Base-by-base conservation (phyloP, 345 rosid species). In the Sonneratia alba region DNA sequence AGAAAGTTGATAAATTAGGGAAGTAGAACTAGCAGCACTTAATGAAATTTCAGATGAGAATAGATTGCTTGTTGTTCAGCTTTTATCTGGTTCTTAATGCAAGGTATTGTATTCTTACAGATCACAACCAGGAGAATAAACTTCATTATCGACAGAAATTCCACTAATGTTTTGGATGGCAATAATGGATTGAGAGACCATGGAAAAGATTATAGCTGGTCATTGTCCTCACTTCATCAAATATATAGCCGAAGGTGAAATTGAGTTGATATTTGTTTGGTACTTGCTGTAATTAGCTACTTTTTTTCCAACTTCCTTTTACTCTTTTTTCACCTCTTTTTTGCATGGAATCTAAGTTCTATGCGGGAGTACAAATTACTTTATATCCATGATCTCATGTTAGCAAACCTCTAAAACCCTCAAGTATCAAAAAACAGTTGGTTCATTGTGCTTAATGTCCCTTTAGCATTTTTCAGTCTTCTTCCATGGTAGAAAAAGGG, bases 241-340 rank as follows among this genome's bases (percentile, higher is more conserved):
- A 91, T 95, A 70, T 89, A 92, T 84, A 92, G 98, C 80, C 86
- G 99, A 74, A 89, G 99, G 99, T 90, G 73, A 82, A 76, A 69
- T 43, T 49, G 71, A 78, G 75, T 66, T 43, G 48, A 66, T 61
- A 67, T 40, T 77, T 47, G 18, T 38, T 71, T 61, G 16, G 32
- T 43, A 37, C 71, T 49, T 55, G 66, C 45, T 43, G 51, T 72
- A 48, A 18, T 62, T 27, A 4, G 19, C 37, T 34, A 27, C 12
- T 62, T 13, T 27, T 27, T 3, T 62, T 34, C 38, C 18, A 34
- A 32, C 66, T 34, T 34, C 18, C 51, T 10, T 47, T 3, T 47
- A 47, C 13, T 13, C 32, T 27, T 27, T 47, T 47, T 47, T 47
- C n/a, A n/a, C 21, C n/a, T 3, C 15, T n/a, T 57, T 57, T n/a